Evolutionary conservation across 257 asterid genomes (phyloP).

Genomic region (Fraxinus excelsior): DNA sequence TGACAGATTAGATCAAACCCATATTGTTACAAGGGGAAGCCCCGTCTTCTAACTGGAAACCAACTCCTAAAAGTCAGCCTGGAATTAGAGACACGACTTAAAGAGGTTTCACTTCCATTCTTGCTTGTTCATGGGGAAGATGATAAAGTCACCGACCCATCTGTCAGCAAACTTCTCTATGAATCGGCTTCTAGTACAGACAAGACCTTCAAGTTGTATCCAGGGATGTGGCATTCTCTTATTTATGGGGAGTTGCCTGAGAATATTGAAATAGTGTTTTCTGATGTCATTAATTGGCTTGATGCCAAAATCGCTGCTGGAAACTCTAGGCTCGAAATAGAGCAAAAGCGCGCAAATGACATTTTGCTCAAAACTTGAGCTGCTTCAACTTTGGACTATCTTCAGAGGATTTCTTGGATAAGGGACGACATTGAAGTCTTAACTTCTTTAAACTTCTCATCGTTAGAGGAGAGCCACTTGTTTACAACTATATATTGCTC

Average conservation of each 20-base stretch:
- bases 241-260: conserved; percentile 82
- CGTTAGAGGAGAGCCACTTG: background rate
- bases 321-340: conserved; percentile 42
- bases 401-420: too few species aligned
- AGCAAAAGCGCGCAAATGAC: conserved; percentile 47
- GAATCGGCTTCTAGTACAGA: conserved; percentile 62
- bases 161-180: conserved; percentile 43
- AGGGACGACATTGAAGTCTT: background rate
- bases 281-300: conserved; percentile 69
- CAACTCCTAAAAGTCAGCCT: conserved; percentile 40
- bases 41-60: conserved; percentile 45
- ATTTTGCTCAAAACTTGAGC: background rate
- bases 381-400: too few species aligned
- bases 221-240: conserved; percentile 95
- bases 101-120: conserved; percentile 57
- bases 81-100: conserved; percentile 52
- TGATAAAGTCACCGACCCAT: conserved; percentile 53
- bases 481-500: background rate
- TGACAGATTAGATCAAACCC: conserved; percentile 58
- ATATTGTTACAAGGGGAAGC: conserved; percentile 57
- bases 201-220: conserved; percentile 84
- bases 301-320: conserved; percentile 42
- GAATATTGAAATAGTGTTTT: conserved; percentile 58
- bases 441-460: too few species aligned
- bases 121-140: conserved; percentile 53